Evolutionary conservation across 495 filamentous ascomycete genomes (phyloP).

Genomic region (Aspergillus bertholletiae): DNA sequence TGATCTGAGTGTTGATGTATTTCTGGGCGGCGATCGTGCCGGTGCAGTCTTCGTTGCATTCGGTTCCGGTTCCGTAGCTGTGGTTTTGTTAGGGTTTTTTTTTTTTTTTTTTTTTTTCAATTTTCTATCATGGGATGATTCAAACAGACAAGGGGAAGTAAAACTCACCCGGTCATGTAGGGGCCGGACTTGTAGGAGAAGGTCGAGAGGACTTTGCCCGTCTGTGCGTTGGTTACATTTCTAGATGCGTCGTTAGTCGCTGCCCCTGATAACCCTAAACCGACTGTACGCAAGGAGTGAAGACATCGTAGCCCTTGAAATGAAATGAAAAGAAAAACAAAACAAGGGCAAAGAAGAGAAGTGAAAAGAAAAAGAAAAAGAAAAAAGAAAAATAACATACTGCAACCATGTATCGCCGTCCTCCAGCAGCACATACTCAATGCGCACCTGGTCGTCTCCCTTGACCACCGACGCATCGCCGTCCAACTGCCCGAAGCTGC

Average conservation of each 20-base stretch:
- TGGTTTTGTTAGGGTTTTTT: neutral
- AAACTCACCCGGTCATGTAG: conserved; percentile 33
- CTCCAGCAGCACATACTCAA: conserved; percentile 30
- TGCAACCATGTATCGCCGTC: conserved; percentile 34
- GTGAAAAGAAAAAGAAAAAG: neutral
- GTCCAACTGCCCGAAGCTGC: conserved; percentile 33
- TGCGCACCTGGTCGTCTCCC: conserved; percentile 28
- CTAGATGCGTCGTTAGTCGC: conserved; percentile 6
- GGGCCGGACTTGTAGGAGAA: conserved; percentile 29
- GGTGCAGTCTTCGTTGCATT: conserved; percentile 31
- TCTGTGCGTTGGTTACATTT: conserved; percentile 31
- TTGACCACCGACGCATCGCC: conserved; percentile 25
- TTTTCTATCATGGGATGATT: too few species aligned
- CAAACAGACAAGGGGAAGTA: neutral
- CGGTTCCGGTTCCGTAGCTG: conserved; percentile 37
- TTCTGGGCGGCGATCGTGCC: conserved; percentile 31
- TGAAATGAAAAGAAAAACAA: too few species aligned
- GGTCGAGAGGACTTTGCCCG: conserved; percentile 26
- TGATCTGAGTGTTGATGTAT: conserved; percentile 35
- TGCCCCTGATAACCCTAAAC: too few species aligned
- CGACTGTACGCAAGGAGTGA: too few species aligned
- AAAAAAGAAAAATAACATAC: conserved; percentile 13
- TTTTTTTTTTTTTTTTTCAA: neutral
- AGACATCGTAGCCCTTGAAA: too few species aligned
- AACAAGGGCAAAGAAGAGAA: too few species aligned